Conservation (phyloP, 345 rosid genomes). For the Crucihimalaya himalaica region DNA sequence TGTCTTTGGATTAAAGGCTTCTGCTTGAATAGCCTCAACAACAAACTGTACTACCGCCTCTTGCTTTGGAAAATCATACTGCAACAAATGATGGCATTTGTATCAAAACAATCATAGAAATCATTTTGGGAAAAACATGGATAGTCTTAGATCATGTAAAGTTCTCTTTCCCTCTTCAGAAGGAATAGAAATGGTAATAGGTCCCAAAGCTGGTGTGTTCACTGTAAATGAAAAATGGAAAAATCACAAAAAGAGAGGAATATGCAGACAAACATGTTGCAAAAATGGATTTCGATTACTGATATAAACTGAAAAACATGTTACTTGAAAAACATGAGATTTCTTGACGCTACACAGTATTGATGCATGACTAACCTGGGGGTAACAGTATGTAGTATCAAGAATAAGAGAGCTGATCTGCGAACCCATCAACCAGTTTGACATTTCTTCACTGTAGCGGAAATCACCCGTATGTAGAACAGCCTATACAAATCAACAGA, state of each 20-base stretch:
- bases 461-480: slow-evolving; percentile 95
- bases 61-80: slow-evolving; percentile 97
- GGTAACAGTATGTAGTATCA: slow-evolving; percentile 94
- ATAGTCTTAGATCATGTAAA: neutral
- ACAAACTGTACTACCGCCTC: slow-evolving; percentile 93
- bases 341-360: neutral
- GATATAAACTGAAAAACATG: neutral
- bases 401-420: slow-evolving; percentile 79
- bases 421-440: slow-evolving; percentile 43
- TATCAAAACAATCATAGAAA: neutral
- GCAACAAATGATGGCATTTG: slow-evolving; percentile 34
- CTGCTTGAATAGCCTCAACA: slow-evolving; percentile 94
- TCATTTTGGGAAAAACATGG: neutral
- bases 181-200: too few species aligned
- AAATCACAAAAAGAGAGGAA: too few species aligned
- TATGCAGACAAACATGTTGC: neutral
- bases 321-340: neutral
- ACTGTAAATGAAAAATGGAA: too few species aligned
- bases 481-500: slow-evolving; percentile 46
- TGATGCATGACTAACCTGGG: slow-evolving; percentile 60
- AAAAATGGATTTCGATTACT: neutral
- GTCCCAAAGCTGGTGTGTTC: too few species aligned
- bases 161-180: neutral
- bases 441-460: slow-evolving; percentile 70
- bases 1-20: slow-evolving; percentile 82